A percentile compares a stretch with the other conserved stretches of the same genome.
phyloP scores from a whole-genome alignment of 352 stramenopile genomes.

The Globisporangium alternatum region DNA sequence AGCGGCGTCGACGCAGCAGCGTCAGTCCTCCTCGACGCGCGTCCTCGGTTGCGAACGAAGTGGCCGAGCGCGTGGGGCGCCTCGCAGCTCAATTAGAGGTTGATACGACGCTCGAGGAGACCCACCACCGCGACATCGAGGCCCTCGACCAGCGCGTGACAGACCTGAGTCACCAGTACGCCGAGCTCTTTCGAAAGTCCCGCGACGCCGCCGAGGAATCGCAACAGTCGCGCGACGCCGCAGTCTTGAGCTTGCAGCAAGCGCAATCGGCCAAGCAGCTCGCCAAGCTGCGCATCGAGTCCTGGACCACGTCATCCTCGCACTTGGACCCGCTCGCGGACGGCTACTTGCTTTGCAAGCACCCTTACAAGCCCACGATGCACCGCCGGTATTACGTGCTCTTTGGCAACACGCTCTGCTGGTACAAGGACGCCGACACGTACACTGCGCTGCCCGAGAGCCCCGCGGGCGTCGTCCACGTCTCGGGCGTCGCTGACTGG shows the following conservation, averaged over 20 bases:
- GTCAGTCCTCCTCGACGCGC: slow-evolving; percentile 1
- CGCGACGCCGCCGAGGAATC: slow-evolving; percentile 34
- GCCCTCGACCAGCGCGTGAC: slow-evolving; percentile 24
- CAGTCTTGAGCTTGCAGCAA: slow-evolving; percentile 45
- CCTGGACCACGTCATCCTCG: slow-evolving; percentile 55
- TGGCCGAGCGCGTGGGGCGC: slow-evolving; percentile 27
- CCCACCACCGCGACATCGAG: slow-evolving; percentile 30
- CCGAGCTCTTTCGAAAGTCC: slow-evolving; percentile 27
- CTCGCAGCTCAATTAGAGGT: slow-evolving; percentile 64
- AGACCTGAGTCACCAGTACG: slow-evolving; percentile 22
- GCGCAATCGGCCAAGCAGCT: slow-evolving; percentile 59
- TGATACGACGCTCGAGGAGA: slow-evolving; percentile 43
- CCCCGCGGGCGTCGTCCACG: slow-evolving; percentile 64
- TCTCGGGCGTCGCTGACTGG: slow-evolving; percentile 61
- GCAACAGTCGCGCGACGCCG: slow-evolving; percentile 38
- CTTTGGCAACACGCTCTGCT: slow-evolving; percentile 75
- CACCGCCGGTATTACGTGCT: slow-evolving; percentile 80
- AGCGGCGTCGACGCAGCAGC: slow-evolving; percentile 6
- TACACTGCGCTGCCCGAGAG: slow-evolving; percentile 43
- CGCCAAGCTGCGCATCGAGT: slow-evolving; percentile 42
- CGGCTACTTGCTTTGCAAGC: slow-evolving; percentile 70
- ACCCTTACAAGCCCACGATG: slow-evolving; percentile 57
- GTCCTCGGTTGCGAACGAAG: background rate
- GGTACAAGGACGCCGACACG: slow-evolving; percentile 70
- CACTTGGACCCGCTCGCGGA: slow-evolving; percentile 67